phyloP scores from a whole-genome alignment of 345 rosid genomes.

The Camelina neglecta region DNA sequence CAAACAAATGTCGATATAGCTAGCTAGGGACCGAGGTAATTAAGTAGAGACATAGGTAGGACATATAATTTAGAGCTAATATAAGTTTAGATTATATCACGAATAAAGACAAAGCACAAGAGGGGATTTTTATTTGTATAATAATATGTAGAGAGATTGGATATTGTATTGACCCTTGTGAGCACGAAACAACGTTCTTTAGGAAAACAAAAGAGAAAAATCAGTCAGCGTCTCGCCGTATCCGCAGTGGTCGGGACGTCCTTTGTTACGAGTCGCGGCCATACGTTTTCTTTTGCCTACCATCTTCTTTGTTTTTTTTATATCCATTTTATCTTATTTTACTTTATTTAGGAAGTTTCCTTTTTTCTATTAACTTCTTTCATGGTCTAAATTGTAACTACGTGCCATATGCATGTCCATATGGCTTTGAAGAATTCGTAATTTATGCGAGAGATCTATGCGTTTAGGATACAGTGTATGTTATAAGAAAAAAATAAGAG shows the following conservation, averaged over 20 bases:
- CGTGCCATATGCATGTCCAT: conserved; percentile 40
- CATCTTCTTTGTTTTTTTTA: conserved; percentile 26
- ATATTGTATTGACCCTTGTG: conserved; percentile 45
- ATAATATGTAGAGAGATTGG: conserved; percentile 6
- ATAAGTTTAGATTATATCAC: conserved; percentile 12
- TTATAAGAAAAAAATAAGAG: background rate
- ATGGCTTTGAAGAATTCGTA: background rate
- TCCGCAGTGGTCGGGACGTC: conserved; percentile 45
- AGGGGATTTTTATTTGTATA: background rate
- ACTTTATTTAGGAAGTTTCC: conserved; percentile 36
- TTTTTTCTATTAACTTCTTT: conserved; percentile 13
- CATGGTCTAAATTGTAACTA: conserved; percentile 28
- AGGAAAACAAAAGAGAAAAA: conserved; percentile 10
- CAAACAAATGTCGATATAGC: background rate
- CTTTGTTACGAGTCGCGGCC: conserved; percentile 44
- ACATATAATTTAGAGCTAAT: background rate
- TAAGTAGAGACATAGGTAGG: conserved; percentile 4
- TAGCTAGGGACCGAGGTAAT: conserved; percentile 21
- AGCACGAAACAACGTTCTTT: conserved; percentile 44
- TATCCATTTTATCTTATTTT: background rate
- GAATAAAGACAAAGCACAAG: conserved; percentile 38
- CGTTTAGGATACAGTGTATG: background rate
- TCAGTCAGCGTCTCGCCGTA: conserved; percentile 41
- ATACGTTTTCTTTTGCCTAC: conserved; percentile 37
- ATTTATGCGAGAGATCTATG: background rate